phyloP scores from a whole-genome alignment of 2,329 filamentous ascomycete species.

The Diaporthe sp. region DNA sequence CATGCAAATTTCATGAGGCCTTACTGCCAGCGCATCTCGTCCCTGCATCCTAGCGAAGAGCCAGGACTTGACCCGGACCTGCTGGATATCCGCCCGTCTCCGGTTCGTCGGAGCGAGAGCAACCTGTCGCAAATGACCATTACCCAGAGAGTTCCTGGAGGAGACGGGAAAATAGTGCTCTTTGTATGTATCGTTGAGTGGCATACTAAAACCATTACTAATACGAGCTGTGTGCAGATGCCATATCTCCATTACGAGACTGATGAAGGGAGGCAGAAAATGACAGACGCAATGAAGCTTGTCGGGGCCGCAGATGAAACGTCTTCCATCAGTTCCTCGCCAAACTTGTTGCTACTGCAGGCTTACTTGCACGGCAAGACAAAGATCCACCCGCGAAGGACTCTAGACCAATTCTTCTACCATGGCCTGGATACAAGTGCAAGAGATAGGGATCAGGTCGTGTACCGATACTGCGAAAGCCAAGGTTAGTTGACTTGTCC shows the following conservation, averaged over 20 bases:
- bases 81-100: conserved; percentile 39
- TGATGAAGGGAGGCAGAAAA: conserved; percentile 65
- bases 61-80: conserved; percentile 29
- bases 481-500: conserved; percentile 42
- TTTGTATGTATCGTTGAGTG: conserved; percentile 23
- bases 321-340: conserved; percentile 46
- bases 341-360: conserved; percentile 62
- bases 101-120: conserved; percentile 42
- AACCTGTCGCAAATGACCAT: conserved; percentile 44
- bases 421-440: conserved; percentile 73
- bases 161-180: conserved; percentile 51
- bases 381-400: conserved; percentile 71
- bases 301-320: conserved; percentile 50
- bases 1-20: conserved; percentile 76
- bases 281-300: conserved; percentile 66
- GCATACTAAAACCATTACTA: neutral
- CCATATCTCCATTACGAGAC: conserved; percentile 77
- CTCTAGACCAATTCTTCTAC: conserved; percentile 77
- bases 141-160: conserved; percentile 41
- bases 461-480: conserved; percentile 69
- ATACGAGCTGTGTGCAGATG: conserved; percentile 60
- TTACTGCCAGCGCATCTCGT: conserved; percentile 65
- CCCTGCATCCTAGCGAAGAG: conserved; percentile 49
- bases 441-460: conserved; percentile 74
- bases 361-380: conserved; percentile 61